These are phyloP conservation scores for Wickerhamiella bombiphila DNA, from an alignment of 805 yeast species.

Conservation along the genomic window DNA sequence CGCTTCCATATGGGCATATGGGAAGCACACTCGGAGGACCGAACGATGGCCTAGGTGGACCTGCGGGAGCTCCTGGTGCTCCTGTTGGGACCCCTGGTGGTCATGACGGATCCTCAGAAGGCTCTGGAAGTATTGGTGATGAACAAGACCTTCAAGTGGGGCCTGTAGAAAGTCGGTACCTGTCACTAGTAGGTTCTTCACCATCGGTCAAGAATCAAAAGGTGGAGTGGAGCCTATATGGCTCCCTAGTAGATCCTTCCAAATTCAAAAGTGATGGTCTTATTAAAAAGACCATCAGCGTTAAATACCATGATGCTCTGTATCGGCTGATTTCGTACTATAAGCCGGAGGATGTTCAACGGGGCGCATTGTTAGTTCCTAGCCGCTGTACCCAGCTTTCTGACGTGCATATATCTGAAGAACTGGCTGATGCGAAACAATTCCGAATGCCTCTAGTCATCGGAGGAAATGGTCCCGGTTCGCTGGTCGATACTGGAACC, in stretches of 20 bases:
- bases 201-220: not conserved
- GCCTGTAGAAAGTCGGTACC: no score
- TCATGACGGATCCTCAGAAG: no score
- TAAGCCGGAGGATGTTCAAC: constrained; percentile 54
- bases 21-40: no score
- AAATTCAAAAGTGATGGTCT: constrained; percentile 59
- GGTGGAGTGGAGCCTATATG: constrained; percentile 27
- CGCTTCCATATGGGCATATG: no score
- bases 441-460: not conserved
- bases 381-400: constrained; percentile 36
- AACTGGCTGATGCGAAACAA: constrained; percentile 17
- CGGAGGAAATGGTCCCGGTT: no score
- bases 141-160: no score
- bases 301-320: constrained; percentile 23
- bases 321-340: constrained; percentile 69
- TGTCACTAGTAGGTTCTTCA: no score
- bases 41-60: no score
- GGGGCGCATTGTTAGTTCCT: constrained; percentile 44
- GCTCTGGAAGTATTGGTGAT: no score
- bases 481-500: no score
- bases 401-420: constrained; percentile 29
- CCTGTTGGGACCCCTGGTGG: no score
- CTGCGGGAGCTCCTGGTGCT: no score
- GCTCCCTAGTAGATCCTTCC: constrained; percentile 44
- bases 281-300: constrained; percentile 66